Evolutionary conservation across 305 asterid species (phyloP), one percentile per base, ranked within the genome.

Genomic region (Fraxinus dipetala): DNA sequence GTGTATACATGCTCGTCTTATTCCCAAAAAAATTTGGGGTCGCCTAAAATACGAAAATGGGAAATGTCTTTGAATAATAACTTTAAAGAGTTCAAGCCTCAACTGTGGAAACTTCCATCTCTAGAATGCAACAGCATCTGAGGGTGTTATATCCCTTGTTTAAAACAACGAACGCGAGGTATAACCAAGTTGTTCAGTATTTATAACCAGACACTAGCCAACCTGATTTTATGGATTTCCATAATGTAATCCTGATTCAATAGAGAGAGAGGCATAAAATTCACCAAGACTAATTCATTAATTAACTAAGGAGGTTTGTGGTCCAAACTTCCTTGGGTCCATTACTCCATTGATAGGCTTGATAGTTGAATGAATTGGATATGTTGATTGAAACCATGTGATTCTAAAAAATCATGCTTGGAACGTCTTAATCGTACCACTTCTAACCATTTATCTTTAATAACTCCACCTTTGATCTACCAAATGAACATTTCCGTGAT

Each of bases 151-250:
- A 30, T 67, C 36, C 36, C 74, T 67, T 26, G 38, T 67, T 67
- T 67, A 24, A 34, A 28, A 67, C 75, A 26, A 67, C 20, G 75
- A 14, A 67, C 75, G 5, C 73, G n/a, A 67, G 6, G 20, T 1
- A 67, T 67, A 28, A 67, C 75, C 36, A 67, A 30, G 38, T 67
- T 67, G 38, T 28, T 16, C 20, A 30, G 75, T 11, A 28, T 67
- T 67, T 28, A 32, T 31, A 72, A 72, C 26, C 43, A 72, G 45
- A 72, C 76, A 31, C 76, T 16, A n/a, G 45, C 22, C 75, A 72
- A 72, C 76, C 75, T 32, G 75, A 31, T 72, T 72, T 72, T 56
- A 56, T 18, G 67, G 67, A 56, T 56, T 56, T 56, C 67, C 76
- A 72, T 13, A 67, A 16, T 72, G 22, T 72, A 72, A 31, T 72